These are phyloP conservation scores for Sphagnurus paluster DNA, from an alignment of 1,284 basidiomycete genomes.

Conservation along the genomic window DNA sequence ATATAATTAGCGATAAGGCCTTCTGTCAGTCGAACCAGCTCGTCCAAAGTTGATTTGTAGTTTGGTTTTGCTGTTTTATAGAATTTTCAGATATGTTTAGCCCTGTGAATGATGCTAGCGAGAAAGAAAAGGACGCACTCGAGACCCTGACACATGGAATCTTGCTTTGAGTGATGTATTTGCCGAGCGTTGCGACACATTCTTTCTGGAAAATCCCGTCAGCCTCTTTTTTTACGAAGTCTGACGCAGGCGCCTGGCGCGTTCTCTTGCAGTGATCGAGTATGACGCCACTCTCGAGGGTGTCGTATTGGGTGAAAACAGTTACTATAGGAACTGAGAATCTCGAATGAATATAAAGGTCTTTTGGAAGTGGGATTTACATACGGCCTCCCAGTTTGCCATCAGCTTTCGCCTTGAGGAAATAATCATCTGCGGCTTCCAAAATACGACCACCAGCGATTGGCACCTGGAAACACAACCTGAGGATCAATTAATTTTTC, in stretches of 20 bases:
- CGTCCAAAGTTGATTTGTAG: constrained; percentile 9
- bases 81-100: too few relatives aligned
- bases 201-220: constrained; percentile 1
- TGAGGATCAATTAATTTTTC: too few relatives aligned
- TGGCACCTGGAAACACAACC: constrained; percentile 14
- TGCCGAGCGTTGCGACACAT: constrained; percentile 10
- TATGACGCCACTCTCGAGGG: background rate
- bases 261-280: too few relatives aligned
- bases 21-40: constrained; percentile 19
- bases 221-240: too few relatives aligned
- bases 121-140: too few relatives aligned
- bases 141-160: constrained; percentile 16
- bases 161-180: constrained; percentile 1
- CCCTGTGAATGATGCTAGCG: too few relatives aligned
- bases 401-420: background rate
- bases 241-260: too few relatives aligned
- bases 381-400: constrained; percentile 1
- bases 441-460: constrained; percentile 9
- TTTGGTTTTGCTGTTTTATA: constrained; percentile 14
- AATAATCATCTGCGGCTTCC: constrained; percentile 1
- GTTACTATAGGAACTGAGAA: constrained; percentile 13
- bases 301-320: constrained; percentile 17
- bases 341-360: background rate
- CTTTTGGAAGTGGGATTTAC: too few relatives aligned
- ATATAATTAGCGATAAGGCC: constrained; percentile 15